Conservation (phyloP, 116 monocot genomes). For the Dioscorea cayenensis region DNA sequence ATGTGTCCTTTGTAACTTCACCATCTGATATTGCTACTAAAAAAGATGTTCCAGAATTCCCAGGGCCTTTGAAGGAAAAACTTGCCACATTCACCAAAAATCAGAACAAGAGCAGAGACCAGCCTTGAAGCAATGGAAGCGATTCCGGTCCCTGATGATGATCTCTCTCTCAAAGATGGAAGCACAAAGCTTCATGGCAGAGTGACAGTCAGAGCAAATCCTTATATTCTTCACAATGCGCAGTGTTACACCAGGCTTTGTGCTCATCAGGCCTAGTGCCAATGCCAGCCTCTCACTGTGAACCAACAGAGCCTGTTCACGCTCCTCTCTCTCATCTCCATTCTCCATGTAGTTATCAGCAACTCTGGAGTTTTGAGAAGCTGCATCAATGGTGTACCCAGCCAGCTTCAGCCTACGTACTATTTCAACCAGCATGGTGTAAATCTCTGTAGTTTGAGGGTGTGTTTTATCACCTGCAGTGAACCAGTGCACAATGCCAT, state of each 20-base stretch:
- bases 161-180: conserved; percentile 43
- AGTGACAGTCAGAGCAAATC: conserved; percentile 71
- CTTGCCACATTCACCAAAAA: conserved; percentile 32
- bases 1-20: no score
- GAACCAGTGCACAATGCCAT: conserved; percentile 41
- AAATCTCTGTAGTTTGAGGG: conserved; percentile 25
- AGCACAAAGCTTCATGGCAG: conserved; percentile 45
- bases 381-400: conserved; percentile 27
- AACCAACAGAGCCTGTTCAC: conserved; percentile 30
- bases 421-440: conserved; percentile 33
- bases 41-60: not conserved
- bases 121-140: conserved; percentile 68
- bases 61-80: not conserved
- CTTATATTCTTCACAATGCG: conserved; percentile 66
- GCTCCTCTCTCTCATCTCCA: conserved; percentile 30
- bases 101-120: conserved; percentile 66
- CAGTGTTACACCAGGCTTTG: conserved; percentile 35
- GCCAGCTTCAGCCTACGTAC: conserved; percentile 15
- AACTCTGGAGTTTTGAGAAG: conserved; percentile 10
- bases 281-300: conserved; percentile 57
- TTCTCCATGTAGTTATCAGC: conserved; percentile 15
- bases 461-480: conserved; percentile 42
- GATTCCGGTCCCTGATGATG: conserved; percentile 59
- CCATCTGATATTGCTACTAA: no score
- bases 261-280: conserved; percentile 35